Base-by-base conservation (phyloP, 2,329 filamentous ascomycete species). In the Triangularia verruculosa region DNA sequence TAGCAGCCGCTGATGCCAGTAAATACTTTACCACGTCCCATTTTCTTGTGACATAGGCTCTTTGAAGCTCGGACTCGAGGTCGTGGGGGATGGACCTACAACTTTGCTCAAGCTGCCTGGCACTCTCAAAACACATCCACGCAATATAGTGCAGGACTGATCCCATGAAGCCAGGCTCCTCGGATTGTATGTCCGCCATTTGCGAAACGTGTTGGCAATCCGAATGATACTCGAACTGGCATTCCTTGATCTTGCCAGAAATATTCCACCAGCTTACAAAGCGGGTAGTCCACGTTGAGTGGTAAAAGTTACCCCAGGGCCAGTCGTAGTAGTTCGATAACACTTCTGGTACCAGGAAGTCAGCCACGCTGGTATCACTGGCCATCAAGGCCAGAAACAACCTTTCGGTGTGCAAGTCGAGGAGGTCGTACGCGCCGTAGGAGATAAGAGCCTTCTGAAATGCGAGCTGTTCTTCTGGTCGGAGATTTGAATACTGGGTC, bases 301-400 rank as follows among this genome's bases (percentile, higher is more conserved):
- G n/a, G n/a, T n/a, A 47, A 47, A 17, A 47, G 39, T 17, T 20
- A 2, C 39, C n/a, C 39, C 4, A 59, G 15, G 61, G 56, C 61
- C 57, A 59, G 8, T 59, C 17, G 7, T 59, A 63, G 17, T 59
- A 59, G 32, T 63, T 25, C 3, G 11, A 57, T 51, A 59, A 63
- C 22, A 51, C 11, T 8, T 55, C 56, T 15, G 52, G 25, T 2
- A 63, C 5, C 4, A 63, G 25, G 6, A 22, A 34, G 25, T 63
- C 61, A 13, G 59, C 55, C 22, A 52, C 20, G 8, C 43, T 12
- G 11, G 17, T 5, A 15, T 32, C n/a, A 2, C 30, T 20, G n/a
- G 34, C 5, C 57, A 63, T 59, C 6, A 15, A 17, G 3, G 4
- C 32, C 5, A 20, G 11, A 3, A 15, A 4, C 6, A 47, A 9